phyloP scores from a whole-genome alignment of 2,329 filamentous ascomycete genomes.

The Penicillium sp. region DNA sequence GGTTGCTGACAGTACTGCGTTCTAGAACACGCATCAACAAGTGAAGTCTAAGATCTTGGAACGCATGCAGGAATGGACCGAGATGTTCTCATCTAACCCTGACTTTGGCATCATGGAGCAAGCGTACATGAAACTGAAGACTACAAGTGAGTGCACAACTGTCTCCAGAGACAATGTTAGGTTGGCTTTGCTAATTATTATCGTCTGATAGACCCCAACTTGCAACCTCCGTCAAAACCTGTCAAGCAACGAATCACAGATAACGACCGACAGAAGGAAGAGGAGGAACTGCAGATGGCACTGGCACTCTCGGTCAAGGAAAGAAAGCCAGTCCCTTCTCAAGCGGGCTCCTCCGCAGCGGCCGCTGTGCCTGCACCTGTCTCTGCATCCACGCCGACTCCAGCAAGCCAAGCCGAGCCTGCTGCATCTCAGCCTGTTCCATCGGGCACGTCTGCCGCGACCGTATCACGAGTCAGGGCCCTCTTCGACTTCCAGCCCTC shows the following conservation, averaged over 20 bases:
- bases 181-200: slow-evolving; percentile 1
- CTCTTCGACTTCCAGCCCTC: slow-evolving; percentile 93
- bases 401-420: slow-evolving; percentile 34
- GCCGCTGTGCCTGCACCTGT: slow-evolving; percentile 7
- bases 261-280: slow-evolving; percentile 85
- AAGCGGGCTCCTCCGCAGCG: slow-evolving; percentile 33
- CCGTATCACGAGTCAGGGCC: slow-evolving; percentile 87
- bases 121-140: slow-evolving; percentile 82
- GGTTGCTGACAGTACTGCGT: neutral
- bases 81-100: slow-evolving; percentile 85
- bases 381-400: slow-evolving; percentile 30
- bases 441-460: slow-evolving; percentile 88
- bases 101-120: slow-evolving; percentile 97
- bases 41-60: slow-evolving; percentile 97
- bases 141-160: slow-evolving; percentile 49
- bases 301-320: slow-evolving; percentile 89
- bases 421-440: slow-evolving; percentile 57
- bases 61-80: slow-evolving; percentile 92
- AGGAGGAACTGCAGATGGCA: slow-evolving; percentile 95
- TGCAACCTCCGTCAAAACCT: slow-evolving; percentile 88
- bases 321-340: slow-evolving; percentile 48
- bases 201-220: slow-evolving; percentile 67
- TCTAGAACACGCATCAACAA: slow-evolving; percentile 81
- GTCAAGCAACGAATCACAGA: slow-evolving; percentile 90
- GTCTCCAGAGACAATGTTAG: too few species aligned